phyloP scores from a whole-genome alignment of 371 early-diverging fungal genomes.

The Fennellomyces sp. region DNA sequence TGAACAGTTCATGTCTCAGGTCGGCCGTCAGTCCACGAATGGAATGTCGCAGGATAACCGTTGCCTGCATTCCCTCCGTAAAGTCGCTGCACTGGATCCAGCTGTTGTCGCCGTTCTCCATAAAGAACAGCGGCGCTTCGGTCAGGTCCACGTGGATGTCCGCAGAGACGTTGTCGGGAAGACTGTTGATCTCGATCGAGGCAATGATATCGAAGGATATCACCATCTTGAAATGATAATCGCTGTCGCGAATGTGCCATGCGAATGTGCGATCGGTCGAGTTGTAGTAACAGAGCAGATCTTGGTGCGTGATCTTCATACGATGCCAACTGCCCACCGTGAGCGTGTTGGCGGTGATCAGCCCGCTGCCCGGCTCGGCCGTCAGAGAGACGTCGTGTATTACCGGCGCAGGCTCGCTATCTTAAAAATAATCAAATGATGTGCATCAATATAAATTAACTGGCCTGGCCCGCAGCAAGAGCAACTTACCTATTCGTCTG shows the following conservation, averaged over 20 bases:
- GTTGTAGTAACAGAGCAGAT: conserved; percentile 65
- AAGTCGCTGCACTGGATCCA: conserved; percentile 82
- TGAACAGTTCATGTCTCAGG: conserved; percentile 51
- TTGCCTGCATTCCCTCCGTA: conserved; percentile 77
- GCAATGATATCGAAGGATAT: conserved; percentile 43
- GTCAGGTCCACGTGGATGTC: conserved; percentile 63
- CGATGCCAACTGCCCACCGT: conserved; percentile 82
- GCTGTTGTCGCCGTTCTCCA: conserved; percentile 42
- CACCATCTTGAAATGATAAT: conserved; percentile 73
- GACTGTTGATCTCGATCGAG: conserved; percentile 26
- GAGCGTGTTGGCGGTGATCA: conserved; percentile 13
- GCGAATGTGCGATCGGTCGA: conserved; percentile 58
- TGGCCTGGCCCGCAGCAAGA: too few relatives aligned
- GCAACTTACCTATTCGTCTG: conserved; percentile 6
- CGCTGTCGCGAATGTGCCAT: conserved; percentile 72
- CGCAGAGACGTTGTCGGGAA: conserved; percentile 48
- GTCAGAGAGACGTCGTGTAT: conserved; percentile 3
- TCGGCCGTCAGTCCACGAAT: conserved; percentile 61
- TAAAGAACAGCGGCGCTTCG: conserved; percentile 67
- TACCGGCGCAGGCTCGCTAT: conserved; percentile 11
- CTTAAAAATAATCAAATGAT: too few relatives aligned
- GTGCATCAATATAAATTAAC: neutral
- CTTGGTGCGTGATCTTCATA: conserved; percentile 59
- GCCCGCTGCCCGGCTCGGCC: neutral
- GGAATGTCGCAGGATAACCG: conserved; percentile 62